These are phyloP conservation scores for Xerocomus amazonicus DNA, from an alignment of 1,284 basidiomycete genomes.

Conservation along the genomic window DNA sequence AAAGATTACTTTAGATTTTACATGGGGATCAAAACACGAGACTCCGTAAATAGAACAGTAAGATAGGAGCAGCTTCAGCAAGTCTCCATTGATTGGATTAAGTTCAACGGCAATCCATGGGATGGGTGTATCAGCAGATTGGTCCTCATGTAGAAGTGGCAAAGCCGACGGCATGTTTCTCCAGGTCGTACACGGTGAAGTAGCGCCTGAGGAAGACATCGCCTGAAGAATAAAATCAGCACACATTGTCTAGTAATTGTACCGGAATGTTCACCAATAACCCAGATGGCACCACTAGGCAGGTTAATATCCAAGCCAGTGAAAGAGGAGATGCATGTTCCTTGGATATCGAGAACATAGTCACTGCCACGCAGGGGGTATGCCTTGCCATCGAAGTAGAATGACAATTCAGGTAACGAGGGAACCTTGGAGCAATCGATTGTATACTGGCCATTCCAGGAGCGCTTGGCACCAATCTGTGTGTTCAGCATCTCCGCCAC, in stretches of 20 bases:
- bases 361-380: conserved; percentile 83
- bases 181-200: conserved; percentile 94
- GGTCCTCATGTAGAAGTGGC: conserved; percentile 40
- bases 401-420: conserved; percentile 80
- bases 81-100: conserved; percentile 11
- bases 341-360: conserved; percentile 86
- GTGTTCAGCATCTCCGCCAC: conserved; percentile 98
- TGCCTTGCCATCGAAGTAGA: conserved; percentile 78
- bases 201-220: conserved; percentile 87
- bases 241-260: conserved; percentile 7
- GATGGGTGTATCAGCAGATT: not conserved
- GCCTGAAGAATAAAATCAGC: conserved; percentile 41
- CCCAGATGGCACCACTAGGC: conserved; percentile 88
- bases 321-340: conserved; percentile 94
- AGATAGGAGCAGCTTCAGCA: not conserved
- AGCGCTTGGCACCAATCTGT: conserved; percentile 88
- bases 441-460: conserved; percentile 93
- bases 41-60: not conserved
- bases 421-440: conserved; percentile 88
- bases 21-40: not conserved
- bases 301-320: conserved; percentile 90
- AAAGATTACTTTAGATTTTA: not conserved
- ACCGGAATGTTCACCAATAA: conserved; percentile 65
- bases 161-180: conserved; percentile 83
- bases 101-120: conserved; percentile 8